Conservation (phyloP, 148 eudicot genomes). For the Rhododendron vialii region DNA sequence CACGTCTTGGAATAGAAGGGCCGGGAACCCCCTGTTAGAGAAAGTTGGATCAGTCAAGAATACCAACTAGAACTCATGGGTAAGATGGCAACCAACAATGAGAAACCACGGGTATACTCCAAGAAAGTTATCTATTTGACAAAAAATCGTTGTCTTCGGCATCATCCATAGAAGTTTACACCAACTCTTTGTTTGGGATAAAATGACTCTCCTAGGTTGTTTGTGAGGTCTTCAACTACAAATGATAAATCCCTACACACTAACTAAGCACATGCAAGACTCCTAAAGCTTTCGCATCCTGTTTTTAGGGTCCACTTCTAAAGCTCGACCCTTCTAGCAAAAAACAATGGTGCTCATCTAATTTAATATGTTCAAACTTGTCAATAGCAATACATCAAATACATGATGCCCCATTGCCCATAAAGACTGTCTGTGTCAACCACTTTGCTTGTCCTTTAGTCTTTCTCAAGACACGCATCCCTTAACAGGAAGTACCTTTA, state of each 20-base stretch:
- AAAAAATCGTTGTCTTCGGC: background rate
- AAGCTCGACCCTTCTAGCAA: background rate
- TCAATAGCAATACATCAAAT: background rate
- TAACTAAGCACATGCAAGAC: background rate
- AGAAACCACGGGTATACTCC: background rate
- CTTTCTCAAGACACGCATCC: background rate
- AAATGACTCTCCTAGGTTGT: background rate
- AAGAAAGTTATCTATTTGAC: background rate
- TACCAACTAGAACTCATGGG: background rate
- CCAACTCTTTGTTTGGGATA: background rate
- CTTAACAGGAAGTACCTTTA: background rate
- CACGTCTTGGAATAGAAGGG: slow-evolving; percentile 53
- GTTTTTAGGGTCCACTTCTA: background rate
- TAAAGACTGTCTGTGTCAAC: background rate
- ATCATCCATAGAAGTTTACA: background rate
- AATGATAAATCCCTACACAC: background rate
- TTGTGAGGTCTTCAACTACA: background rate
- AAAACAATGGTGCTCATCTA: background rate
- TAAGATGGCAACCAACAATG: background rate
- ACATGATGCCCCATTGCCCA: background rate
- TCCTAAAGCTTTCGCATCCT: background rate
- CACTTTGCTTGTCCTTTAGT: background rate
- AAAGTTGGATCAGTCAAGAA: background rate
- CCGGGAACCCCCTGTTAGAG: slow-evolving; percentile 70
- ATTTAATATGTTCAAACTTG: background rate